These are phyloP conservation scores for Ophiosphaerella herpotricha DNA, from an alignment of 2,329 filamentous ascomycete genomes.

Conservation along the genomic window DNA sequence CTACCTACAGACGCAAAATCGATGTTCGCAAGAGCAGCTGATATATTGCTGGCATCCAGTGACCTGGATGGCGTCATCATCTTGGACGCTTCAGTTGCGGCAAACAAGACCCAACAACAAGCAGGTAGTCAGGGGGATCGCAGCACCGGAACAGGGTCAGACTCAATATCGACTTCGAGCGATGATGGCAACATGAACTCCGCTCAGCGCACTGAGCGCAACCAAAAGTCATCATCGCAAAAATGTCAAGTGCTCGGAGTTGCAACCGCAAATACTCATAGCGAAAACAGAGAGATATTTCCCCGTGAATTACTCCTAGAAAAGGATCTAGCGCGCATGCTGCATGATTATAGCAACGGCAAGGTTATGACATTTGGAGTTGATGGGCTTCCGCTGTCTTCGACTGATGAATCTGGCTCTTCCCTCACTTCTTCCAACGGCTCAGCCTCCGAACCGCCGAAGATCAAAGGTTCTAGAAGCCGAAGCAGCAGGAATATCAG, in stretches of 20 bases:
- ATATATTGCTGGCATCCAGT: conserved; percentile 38
- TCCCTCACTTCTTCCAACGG: background rate
- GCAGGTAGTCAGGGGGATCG: background rate
- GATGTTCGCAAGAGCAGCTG: conserved; percentile 43
- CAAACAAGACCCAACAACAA: conserved; percentile 2
- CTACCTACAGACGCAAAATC: conserved; percentile 32
- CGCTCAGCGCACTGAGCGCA: too few species aligned
- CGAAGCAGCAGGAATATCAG: background rate
- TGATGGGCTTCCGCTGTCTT: conserved; percentile 1
- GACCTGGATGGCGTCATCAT: conserved; percentile 42
- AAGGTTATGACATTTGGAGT: conserved; percentile 5
- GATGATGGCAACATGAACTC: background rate
- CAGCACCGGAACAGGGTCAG: background rate
- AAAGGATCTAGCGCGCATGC: background rate
- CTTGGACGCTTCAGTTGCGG: conserved; percentile 39
- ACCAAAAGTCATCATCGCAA: background rate
- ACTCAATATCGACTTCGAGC: background rate
- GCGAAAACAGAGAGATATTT: background rate
- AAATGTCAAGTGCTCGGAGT: conserved; percentile 1
- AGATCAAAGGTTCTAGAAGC: background rate
- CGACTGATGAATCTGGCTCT: conserved; percentile 3
- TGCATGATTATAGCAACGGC: background rate
- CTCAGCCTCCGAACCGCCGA: background rate
- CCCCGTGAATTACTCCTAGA: background rate
- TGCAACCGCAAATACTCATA: background rate